Evolutionary conservation across 495 filamentous ascomycete genomes (phyloP), one percentile per base, ranked within the genome.

Genomic region (Talaromyces liani): DNA sequence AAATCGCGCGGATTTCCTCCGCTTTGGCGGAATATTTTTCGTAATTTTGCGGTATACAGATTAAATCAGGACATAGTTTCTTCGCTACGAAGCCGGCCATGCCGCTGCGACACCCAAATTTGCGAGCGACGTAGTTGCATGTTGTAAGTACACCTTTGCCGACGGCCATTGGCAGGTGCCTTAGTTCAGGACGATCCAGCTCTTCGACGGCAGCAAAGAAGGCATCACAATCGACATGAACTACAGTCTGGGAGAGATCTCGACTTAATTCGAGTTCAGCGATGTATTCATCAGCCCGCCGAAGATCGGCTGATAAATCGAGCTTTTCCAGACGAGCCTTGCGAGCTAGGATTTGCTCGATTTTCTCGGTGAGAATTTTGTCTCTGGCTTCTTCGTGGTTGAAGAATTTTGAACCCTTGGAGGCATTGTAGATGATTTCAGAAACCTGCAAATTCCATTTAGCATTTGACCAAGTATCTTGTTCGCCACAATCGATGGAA

Each of bases 171-270:
- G 94, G 94, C 1, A 97, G 82, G 58, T 92, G 82, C 63, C 89
- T 90, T 33, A 99, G 83, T 68, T 97, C 93, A 0, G 94, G 95
- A 6, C 89, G 82, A 71, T 97, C 92, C 27, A 99, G 83, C 68
- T 91, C 91, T 73, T 98, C 94, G 7, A 98, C 95, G 1, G 93
- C 91, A 0, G 94, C 94, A 69, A 93, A 99, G 77, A 99, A 99
- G 20, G 95, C 94, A 77, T 99, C 94, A 73, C 94, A 99, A 74
- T 99, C 94, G 33, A 99, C 81, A 71, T 99, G 94, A 0, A 97
- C 87, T 27, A 98, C 84, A 56, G 84, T 77, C 71, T 97, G 94
- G 12, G 84, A 82, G n/a, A 98, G 77, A 69, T 98, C 93, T 7
- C 94, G 84, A 16, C 82, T 81, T 1, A 82, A 67, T 67, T 98